phyloP scores from a whole-genome alignment of 768 basidiomycete genomes.

The Leccinum pellstonianum region DNA sequence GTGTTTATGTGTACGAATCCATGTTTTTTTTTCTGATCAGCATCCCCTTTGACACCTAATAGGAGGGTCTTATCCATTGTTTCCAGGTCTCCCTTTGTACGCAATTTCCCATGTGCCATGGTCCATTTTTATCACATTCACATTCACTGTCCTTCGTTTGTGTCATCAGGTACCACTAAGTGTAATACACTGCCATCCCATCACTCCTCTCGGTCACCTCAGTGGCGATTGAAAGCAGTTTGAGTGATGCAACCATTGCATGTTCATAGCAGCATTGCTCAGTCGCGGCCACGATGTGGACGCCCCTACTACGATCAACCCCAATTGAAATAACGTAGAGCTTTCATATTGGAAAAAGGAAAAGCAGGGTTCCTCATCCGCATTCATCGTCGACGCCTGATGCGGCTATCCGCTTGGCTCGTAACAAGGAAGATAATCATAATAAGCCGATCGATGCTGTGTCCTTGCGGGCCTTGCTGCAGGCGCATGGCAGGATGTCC shows the following conservation, averaged over 20 bases:
- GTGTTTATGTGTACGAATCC: constrained; percentile 17
- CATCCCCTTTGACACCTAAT: constrained; percentile 19
- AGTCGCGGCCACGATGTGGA: constrained; percentile 12
- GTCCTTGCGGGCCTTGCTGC: constrained; percentile 16
- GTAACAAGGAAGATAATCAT: constrained; percentile 16
- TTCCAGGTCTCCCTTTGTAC: constrained; percentile 12
- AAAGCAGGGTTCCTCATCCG: constrained; percentile 15
- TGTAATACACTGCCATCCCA: constrained; percentile 23
- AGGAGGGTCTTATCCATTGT: constrained; percentile 20
- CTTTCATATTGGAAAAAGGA: constrained; percentile 6
- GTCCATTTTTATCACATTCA: constrained; percentile 20
- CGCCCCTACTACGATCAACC: not conserved
- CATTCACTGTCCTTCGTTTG: constrained; percentile 30
- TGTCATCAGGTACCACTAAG: constrained; percentile 25
- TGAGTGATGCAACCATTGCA: not conserved
- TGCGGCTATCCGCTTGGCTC: constrained; percentile 4
- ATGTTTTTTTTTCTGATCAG: constrained; percentile 21
- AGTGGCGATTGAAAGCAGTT: constrained; percentile 2
- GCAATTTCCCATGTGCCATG: constrained; percentile 8
- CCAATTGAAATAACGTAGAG: constrained; percentile 10
- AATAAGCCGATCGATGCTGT: constrained; percentile 4
- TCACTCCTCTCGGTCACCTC: constrained; percentile 5
- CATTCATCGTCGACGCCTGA: constrained; percentile 19
- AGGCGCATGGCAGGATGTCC: constrained; percentile 20
- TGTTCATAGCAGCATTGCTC: constrained; percentile 1